phyloP scores from a whole-genome alignment of 805 yeast genomes.

The Barnettozyma populi region DNA sequence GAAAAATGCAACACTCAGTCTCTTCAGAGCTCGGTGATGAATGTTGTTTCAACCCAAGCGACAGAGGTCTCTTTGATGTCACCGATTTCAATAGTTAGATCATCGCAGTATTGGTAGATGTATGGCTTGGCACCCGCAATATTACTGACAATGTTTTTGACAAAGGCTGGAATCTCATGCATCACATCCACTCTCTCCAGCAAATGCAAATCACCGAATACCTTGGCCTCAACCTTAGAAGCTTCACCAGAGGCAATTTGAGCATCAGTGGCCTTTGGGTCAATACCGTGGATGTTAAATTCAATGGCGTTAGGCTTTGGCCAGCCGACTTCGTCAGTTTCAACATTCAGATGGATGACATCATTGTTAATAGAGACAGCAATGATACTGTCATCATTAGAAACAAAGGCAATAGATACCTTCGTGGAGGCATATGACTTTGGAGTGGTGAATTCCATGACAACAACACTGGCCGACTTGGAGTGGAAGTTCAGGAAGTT shows the following conservation, averaged over 20 bases:
- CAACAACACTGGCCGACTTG: conserved; percentile 61
- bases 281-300: conserved; percentile 50
- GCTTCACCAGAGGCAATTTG: conserved; percentile 31
- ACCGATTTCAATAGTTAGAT: conserved; percentile 42
- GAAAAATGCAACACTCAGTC: conserved; percentile 1
- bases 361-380: conserved; percentile 62
- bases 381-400: conserved; percentile 57
- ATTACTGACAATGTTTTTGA: conserved; percentile 87
- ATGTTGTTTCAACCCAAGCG: conserved; percentile 77
- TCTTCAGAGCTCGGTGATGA: conserved; percentile 41
- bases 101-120: conserved; percentile 85
- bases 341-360: conserved; percentile 50
- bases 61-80: conserved; percentile 51
- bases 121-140: conserved; percentile 96
- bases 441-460: conserved; percentile 97
- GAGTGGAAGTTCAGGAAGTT: conserved; percentile 89
- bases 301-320: conserved; percentile 67
- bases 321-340: conserved; percentile 81
- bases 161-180: conserved; percentile 94
- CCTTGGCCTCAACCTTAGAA: conserved; percentile 37
- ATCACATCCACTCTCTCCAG: conserved; percentile 95
- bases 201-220: conserved; percentile 58
- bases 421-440: conserved; percentile 77
- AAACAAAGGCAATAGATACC: conserved; percentile 74
- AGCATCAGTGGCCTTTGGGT: conserved; percentile 39